phyloP scores from a whole-genome alignment of 2,329 filamentous ascomycete species.

The Cryphonectria radicalis region DNA sequence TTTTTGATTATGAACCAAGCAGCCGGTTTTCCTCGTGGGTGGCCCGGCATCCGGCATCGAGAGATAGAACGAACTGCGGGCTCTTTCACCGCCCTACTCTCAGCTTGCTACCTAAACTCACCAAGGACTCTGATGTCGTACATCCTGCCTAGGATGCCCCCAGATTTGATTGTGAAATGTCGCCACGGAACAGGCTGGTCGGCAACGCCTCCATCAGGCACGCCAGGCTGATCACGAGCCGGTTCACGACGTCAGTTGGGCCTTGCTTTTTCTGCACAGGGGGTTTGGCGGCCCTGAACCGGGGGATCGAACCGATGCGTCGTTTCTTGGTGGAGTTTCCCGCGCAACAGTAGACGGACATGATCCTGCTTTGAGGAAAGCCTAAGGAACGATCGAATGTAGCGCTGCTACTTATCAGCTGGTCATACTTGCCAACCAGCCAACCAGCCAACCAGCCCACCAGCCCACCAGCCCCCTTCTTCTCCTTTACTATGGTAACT shows the following conservation, averaged over 20 bases:
- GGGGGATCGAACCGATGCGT: neutral
- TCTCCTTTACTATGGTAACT: neutral
- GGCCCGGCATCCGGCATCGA: conserved; percentile 12
- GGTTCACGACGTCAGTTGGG: neutral
- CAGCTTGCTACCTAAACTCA: neutral
- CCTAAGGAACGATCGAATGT: neutral
- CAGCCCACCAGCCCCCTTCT: neutral
- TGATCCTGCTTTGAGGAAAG: conserved; percentile 9
- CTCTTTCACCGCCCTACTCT: neutral
- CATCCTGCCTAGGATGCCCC: neutral
- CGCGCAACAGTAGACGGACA: neutral
- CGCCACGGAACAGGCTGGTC: neutral
- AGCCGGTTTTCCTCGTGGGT: neutral
- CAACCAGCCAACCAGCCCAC: neutral
- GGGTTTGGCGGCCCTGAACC: neutral
- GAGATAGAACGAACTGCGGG: neutral
- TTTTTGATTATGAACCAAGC: neutral
- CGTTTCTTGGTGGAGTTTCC: neutral
- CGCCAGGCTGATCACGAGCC: neutral
- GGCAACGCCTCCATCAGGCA: neutral
- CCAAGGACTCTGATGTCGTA: neutral
- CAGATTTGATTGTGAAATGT: neutral
- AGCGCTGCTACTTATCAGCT: neutral
- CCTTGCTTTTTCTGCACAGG: neutral
- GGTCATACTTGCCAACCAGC: neutral